Evolutionary conservation across 495 filamentous ascomycete species (phyloP), one percentile per base, ranked within the genome.

Genomic region (Xylaria intraflava): DNA sequence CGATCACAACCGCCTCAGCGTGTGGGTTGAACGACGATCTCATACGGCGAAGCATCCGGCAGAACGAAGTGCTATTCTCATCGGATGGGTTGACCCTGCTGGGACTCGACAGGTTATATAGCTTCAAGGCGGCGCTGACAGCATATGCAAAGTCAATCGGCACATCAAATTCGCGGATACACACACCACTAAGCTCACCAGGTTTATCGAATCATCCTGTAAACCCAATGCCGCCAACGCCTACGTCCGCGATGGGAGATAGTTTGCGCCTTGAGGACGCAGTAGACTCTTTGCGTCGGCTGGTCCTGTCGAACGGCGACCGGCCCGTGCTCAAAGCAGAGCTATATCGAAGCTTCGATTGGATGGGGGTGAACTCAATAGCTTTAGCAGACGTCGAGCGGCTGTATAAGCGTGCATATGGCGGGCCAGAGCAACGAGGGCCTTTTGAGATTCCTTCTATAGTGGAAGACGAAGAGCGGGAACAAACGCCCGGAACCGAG

Each of bases 91-190:
- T 90, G 27, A 86, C 80, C 0, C 65, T 89, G 27, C 67, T 89
- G 0, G 81, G 79, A 14, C 77, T 89, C 39, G 85, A 90, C 65
- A 78, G 83, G 51, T 72, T 88, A 59, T 88, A 87, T 68, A 87
- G 80, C 39, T 84, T 90, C 71, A 86, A 87, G 60, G 75, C 78
- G 29, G 74, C 81, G 4, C 73, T 88, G 2, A 78, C 80, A 49
- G 73, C 78, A 16, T 79, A 85, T 49, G 73, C 78, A 8, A 69
- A 60, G 24, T 61, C 58, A 11, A 43, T 50, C 40, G 22, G 38
- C 26, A 40, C 44, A 33, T 29, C 39, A 36, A 38, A 1, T 29
- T 36, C 46, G 17, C 35, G 44, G 19, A 54, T 41, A 24, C 51
- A 45, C 14, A 49, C 53, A 56, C 40, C 46, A 26, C 14, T 19